phyloP scores from a whole-genome alignment of 176 grass and related monocot species.

The Calamus simplicifolius region DNA sequence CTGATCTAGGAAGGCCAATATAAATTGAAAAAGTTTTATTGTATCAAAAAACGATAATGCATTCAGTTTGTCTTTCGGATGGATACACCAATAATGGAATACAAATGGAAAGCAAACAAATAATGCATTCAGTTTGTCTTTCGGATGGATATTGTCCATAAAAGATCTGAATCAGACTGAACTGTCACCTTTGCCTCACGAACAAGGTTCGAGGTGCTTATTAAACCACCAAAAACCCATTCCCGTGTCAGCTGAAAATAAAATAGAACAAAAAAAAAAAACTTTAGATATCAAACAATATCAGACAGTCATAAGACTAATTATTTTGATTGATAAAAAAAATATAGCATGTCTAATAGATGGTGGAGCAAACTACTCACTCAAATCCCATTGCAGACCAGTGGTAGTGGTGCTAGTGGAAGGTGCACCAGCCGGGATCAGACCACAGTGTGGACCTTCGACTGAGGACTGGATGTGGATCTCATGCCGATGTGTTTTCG shows the following conservation, averaged over 20 bases:
- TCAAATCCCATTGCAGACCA: conserved; percentile 81
- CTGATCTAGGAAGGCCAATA: too few species aligned
- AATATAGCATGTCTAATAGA: too few species aligned
- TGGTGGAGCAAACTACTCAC: conserved; percentile 15
- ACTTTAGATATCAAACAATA: too few species aligned
- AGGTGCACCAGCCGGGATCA: conserved; percentile 64
- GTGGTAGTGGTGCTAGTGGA: conserved; percentile 56
- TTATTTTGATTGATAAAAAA: too few species aligned
- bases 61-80: too few species aligned
- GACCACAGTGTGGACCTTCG: conserved; percentile 74
- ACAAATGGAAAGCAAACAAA: conserved; percentile 8
- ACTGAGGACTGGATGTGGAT: conserved; percentile 44
- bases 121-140: conserved; percentile 10
- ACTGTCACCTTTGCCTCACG: conserved; percentile 50
- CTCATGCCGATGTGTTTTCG: conserved; percentile 55
- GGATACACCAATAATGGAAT: too few species aligned
- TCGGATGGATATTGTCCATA: conserved; percentile 88
- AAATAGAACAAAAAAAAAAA: not conserved
- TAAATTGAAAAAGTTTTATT: too few species aligned
- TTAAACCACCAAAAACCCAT: conserved; percentile 75
- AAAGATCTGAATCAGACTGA: conserved; percentile 70
- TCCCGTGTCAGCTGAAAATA: conserved; percentile 10
- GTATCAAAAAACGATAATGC: too few species aligned
- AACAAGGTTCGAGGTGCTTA: conserved; percentile 90
- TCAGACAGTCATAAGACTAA: too few species aligned